phyloP scores from a whole-genome alignment of 768 basidiomycete species.

The Tylopilus plumbeoviolaceoides region DNA sequence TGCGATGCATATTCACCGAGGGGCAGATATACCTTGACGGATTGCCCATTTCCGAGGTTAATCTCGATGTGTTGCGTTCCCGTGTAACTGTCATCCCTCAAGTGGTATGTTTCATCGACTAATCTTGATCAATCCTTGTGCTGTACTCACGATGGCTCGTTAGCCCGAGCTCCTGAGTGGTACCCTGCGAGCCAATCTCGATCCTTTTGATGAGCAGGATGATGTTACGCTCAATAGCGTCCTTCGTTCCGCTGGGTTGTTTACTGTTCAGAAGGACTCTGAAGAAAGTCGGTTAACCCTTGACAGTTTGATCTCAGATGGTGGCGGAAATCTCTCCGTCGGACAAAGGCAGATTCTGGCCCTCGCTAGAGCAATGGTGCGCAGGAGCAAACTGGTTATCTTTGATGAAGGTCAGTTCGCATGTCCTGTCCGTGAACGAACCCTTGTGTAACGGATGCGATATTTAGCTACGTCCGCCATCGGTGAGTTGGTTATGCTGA shows the following conservation, averaged over 20 bases:
- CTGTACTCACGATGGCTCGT: neutral
- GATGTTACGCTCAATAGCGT: no score
- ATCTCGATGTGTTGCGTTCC: neutral
- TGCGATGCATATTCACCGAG: neutral
- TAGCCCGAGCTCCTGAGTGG: constrained; percentile 41
- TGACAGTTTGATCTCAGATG: constrained; percentile 42
- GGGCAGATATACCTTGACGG: neutral
- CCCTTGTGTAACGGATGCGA: no score
- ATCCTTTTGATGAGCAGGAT: constrained; percentile 47
- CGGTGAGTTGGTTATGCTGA: neutral
- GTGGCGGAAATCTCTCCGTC: constrained; percentile 35
- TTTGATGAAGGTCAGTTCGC: constrained; percentile 36
- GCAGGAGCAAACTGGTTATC: constrained; percentile 42
- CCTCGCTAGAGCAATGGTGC: constrained; percentile 38
- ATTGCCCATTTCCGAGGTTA: neutral
- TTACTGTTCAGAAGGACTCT: no score
- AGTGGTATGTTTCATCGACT: neutral
- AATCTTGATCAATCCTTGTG: neutral
- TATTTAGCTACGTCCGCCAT: constrained; percentile 8
- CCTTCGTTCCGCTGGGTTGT: no score
- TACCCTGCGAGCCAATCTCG: constrained; percentile 44
- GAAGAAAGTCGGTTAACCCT: constrained; percentile 38
- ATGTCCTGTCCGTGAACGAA: neutral
- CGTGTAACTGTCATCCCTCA: constrained; percentile 55
- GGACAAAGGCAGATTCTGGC: constrained; percentile 50